Base-by-base conservation (phyloP, 192 early-diverging fungal species). In the Coemansia sp. region DNA sequence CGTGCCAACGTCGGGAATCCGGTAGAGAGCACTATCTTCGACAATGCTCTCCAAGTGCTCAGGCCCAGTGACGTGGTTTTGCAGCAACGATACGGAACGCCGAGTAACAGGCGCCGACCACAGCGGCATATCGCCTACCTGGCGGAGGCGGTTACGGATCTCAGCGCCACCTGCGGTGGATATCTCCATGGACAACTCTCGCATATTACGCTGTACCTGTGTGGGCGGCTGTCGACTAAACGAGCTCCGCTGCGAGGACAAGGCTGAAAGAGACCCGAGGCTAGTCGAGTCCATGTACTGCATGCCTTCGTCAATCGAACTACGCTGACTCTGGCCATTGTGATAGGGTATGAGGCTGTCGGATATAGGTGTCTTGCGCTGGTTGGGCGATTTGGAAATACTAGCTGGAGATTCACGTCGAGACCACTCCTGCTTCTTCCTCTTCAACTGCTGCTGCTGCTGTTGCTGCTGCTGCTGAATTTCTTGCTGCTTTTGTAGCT, bases 11-110 rank as follows among this genome's bases (percentile, higher is more conserved):
- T 67, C 53, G 21, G 59, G 19, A 1, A 40, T 19, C 28, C 42
- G 64, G 49, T 73, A 73, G 21, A 50, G 35, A 2, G 33, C 40
- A 3, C 60, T 60, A 59, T 82, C 80, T 39, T 82, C 80, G 63
- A 69, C 80, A 60, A 82, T 77, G 53, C 80, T 74, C 39, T 74
- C 75, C 37, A 82, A 58, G 21, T 69, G 75, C 19, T 77, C 80
- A 1, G 66, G 37, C 0, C 65, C 65, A 19, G 43, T 60, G 4
- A 65, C 44, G 32, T 74, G 57, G 59, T 64, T 68, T 35, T 83
- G 66, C 52, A 83, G 60, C 47, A 83, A 47, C 19, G 80, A 83
- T 19, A 75, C 55, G 0, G 80, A 83, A 64, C 80, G 80, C 13
- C 73, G 75, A 1, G 72, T 43, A 13, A 77, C 42, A 0, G 80